Evolutionary conservation across 2,329 filamentous ascomycete genomes (phyloP), one percentile per base, ranked within the genome.

Genomic region (Metarhizium guizhouense): DNA sequence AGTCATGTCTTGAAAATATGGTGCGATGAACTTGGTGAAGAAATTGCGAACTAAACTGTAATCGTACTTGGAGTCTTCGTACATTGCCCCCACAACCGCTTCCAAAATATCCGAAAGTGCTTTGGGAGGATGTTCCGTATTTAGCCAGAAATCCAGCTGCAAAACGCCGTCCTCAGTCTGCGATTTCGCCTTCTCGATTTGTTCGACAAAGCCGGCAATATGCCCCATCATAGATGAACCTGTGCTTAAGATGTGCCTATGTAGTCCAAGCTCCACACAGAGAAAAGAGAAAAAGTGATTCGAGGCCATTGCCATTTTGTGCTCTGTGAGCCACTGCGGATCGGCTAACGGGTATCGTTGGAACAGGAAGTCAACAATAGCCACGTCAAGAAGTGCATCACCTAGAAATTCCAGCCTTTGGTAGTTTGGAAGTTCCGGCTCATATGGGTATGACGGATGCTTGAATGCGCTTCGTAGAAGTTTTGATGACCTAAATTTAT

Each of bases 261-360:
- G 85, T 55, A 97, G 86, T 0, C 82, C 86, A 0, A 97, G 79
- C 51, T 83, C 80, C 3, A 95, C 89, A 57, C 87, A 87, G 3
- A 97, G 76, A 18, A 85, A 89, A 1, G 88, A 90, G 1, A 96
- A 79, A 66, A 97, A 99, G 58, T 92, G 91, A 73, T 99, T 99
- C 54, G 90, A 94, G 0, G 94, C 92, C 89, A 99, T 96, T n/a
- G 92, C 90, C 85, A 95, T 96, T 73, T 97, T 97, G 77, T 97
- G 93, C 71, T 97, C 94, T 0, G 94, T 97, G 57, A 99, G 77
- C 93, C 93, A 97, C 68, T 97, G 92, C 0, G 94, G 93, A 64
- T 96, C 91, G 56, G 87, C 88, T 53, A 82, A 75, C 0, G 91
- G 90, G 62, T 88, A 90, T 3, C 76, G 78, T 61, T 84, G 79